Conservation (phyloP, 2,329 filamentous ascomycete genomes). For the Aspergillus tanneri region DNA sequence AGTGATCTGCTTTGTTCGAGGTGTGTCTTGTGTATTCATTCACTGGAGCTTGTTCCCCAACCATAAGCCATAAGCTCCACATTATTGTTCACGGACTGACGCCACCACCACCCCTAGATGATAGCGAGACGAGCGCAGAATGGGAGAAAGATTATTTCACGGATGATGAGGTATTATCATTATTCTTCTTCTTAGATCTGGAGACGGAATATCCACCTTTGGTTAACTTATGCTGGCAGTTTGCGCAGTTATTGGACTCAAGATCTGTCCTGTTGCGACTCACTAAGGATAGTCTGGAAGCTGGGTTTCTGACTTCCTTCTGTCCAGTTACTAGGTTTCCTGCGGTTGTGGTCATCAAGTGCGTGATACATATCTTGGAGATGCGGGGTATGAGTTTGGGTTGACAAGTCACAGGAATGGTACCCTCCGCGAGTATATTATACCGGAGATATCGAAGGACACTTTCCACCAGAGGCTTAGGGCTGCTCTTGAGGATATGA, state of each 20-base stretch:
- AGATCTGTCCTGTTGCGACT: slow-evolving; percentile 71
- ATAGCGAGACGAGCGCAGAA: slow-evolving; percentile 62
- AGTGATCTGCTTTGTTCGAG: slow-evolving; percentile 80
- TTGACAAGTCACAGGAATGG: slow-evolving; percentile 71
- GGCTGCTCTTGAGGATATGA: slow-evolving; percentile 40
- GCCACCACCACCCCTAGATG: slow-evolving; percentile 56
- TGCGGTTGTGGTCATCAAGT: slow-evolving; percentile 75
- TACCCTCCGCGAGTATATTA: slow-evolving; percentile 73
- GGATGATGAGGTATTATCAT: slow-evolving; percentile 53
- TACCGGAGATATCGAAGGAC: slow-evolving; percentile 61
- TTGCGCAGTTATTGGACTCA: slow-evolving; percentile 56
- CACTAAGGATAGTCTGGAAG: slow-evolving; percentile 72
- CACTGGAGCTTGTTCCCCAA: background rate
- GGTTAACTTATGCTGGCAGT: slow-evolving; percentile 38
- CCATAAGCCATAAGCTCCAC: slow-evolving; percentile 2
- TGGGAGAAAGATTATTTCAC: slow-evolving; percentile 70
- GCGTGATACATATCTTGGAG: slow-evolving; percentile 24
- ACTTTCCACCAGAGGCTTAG: slow-evolving; percentile 63
- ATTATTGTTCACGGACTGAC: background rate
- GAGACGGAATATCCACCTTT: slow-evolving; percentile 12
- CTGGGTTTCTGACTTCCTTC: slow-evolving; percentile 76
- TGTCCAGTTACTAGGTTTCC: slow-evolving; percentile 79
- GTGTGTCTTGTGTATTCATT: slow-evolving; percentile 46
- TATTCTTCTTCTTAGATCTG: background rate
- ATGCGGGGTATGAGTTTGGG: no score